These are phyloP conservation scores for Aspergillus affinis DNA, from an alignment of 495 filamentous ascomycete species.

Conservation along the genomic window DNA sequence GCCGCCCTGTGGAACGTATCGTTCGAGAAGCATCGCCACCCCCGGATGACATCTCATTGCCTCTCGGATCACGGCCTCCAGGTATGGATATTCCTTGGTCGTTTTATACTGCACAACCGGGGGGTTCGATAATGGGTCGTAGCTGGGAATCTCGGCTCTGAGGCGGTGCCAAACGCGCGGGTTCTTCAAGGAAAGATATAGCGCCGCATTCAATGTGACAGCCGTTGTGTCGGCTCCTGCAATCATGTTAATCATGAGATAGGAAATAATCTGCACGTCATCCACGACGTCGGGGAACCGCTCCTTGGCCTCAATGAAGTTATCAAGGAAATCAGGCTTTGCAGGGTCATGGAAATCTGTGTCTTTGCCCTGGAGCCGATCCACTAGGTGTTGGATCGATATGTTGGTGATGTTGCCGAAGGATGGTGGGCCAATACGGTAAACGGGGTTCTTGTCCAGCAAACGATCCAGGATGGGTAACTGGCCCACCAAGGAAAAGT, in stretches of 20 bases:
- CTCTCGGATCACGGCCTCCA: slow-evolving; percentile 63
- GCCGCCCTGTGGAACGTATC: slow-evolving; percentile 52
- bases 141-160: slow-evolving; percentile 25
- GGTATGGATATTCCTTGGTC: slow-evolving; percentile 50
- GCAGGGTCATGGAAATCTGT: slow-evolving; percentile 17
- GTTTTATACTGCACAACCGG: slow-evolving; percentile 40
- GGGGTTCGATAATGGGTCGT: slow-evolving; percentile 24
- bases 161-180: slow-evolving; percentile 33
- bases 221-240: slow-evolving; percentile 44
- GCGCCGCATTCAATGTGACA: slow-evolving; percentile 33
- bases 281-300: slow-evolving; percentile 30
- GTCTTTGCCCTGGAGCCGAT: slow-evolving; percentile 21
- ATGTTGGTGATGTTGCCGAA: slow-evolving; percentile 26
- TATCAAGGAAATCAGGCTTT: slow-evolving; percentile 32
- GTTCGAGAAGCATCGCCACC: slow-evolving; percentile 51
- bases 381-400: slow-evolving; percentile 24
- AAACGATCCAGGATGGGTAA: slow-evolving; percentile 62
- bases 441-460: slow-evolving; percentile 57
- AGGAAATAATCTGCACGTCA: slow-evolving; percentile 33
- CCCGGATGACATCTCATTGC: slow-evolving; percentile 58
- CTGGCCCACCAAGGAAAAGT: slow-evolving; percentile 46
- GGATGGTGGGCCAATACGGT: slow-evolving; percentile 23
- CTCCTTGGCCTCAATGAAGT: slow-evolving; percentile 35
- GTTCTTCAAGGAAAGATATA: slow-evolving; percentile 42
- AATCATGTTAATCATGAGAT: slow-evolving; percentile 41